Evolutionary conservation across 2,329 filamentous ascomycete species (phyloP), one percentile per base, ranked within the genome.

Genomic region (Furcasterigmium sp.): DNA sequence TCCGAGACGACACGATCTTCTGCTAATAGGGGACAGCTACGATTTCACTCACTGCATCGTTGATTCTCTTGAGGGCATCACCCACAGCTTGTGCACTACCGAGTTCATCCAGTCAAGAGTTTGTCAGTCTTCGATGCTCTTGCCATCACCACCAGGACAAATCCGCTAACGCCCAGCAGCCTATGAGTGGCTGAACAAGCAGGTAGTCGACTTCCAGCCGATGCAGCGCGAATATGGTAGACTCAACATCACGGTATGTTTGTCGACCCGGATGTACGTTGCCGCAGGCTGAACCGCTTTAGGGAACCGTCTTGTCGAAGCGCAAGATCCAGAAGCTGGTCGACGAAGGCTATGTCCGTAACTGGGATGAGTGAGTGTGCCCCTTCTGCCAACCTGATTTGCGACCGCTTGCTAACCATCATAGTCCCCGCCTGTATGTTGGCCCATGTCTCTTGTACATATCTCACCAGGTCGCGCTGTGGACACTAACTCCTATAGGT

Each of bases 41-140:
- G 91, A 95, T 62, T 94, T 94, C 60, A 86, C 85, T 0, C 88
- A 94, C 69, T 95, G 87, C 62, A 72, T 96, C 18, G 91, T 87
- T 55, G 93, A 97, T 73, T 91, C 87, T 53, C 88, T 95, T 51
- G 93, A 98, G 64, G 78, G 79, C 15, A 94, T 97, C 56, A 91
- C 91, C 0, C 91, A 96, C 69, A 91, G 85, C 13, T 73, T 97
- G 17, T 97, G 91, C 62, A 97, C 93, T 0, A 91, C 87, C 2
- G 93, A 97, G 62, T 96, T 97, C 56, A 82, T 91, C 51, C 80
- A 87, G 41, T 85, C 87, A 17, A 74, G 91, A 35, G 32, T 35
- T 17, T 35, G 32, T 35, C n/a, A 35, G 32, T 17, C n/a, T 17
- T 6, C 32, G 9, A 32, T 8, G n/a, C 17, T 9, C 32, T 19